These are phyloP conservation scores for Urtica urens DNA, from an alignment of 306 rosid species.

Conservation along the genomic window DNA sequence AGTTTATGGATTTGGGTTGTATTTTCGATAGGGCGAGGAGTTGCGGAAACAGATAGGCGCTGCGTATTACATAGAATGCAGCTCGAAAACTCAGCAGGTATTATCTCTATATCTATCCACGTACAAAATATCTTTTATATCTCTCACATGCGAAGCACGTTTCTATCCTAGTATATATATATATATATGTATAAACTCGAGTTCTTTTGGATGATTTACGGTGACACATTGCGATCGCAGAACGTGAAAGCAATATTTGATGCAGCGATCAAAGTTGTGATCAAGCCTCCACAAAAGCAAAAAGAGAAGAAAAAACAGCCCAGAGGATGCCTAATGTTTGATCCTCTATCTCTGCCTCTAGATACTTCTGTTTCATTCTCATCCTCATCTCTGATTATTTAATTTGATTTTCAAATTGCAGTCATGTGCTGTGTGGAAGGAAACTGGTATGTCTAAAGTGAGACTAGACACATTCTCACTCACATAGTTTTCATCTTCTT, in stretches of 20 bases:
- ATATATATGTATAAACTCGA: background rate
- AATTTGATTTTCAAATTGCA: slow-evolving; percentile 26
- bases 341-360: slow-evolving; percentile 9
- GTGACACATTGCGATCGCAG: slow-evolving; percentile 32
- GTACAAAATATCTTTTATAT: too few relatives aligned
- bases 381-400: background rate
- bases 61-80: slow-evolving; percentile 69
- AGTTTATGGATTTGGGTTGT: slow-evolving; percentile 5
- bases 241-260: slow-evolving; percentile 87
- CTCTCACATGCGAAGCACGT: too few relatives aligned
- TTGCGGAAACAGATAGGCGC: slow-evolving; percentile 84
- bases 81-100: slow-evolving; percentile 97
- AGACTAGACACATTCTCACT: background rate
- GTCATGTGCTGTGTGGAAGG: slow-evolving; percentile 47
- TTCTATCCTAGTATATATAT: too few relatives aligned
- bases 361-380: background rate
- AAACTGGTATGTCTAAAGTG: slow-evolving; percentile 39
- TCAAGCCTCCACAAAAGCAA: slow-evolving; percentile 83
- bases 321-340: slow-evolving; percentile 73
- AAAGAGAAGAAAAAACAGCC: slow-evolving; percentile 56
- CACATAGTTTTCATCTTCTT: slow-evolving; percentile 3
- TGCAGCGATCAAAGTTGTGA: slow-evolving; percentile 80
- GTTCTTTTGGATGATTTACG: background rate
- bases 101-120: background rate
- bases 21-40: slow-evolving; percentile 68